Conservation (phyloP, 2,329 filamentous ascomycete species). For the Diplocarpon rosae region DNA sequence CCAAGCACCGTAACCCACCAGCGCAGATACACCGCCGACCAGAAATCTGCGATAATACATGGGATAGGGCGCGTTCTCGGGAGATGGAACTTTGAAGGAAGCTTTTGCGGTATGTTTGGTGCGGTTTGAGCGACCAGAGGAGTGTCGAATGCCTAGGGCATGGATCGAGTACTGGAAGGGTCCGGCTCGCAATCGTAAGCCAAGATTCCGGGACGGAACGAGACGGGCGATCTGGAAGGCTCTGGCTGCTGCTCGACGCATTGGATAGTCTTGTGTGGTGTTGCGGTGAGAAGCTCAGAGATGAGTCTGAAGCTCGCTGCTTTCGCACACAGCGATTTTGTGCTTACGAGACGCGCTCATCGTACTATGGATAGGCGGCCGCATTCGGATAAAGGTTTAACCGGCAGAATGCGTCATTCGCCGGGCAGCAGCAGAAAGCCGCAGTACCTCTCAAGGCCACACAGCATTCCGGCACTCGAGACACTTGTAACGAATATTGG, state of each 20-base stretch:
- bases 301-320: conserved; percentile 11
- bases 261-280: conserved; percentile 32
- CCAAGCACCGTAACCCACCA: conserved; percentile 64
- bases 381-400: background rate
- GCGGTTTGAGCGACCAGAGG: conserved; percentile 28
- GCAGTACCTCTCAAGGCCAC: too few species aligned
- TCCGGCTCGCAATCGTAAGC: conserved; percentile 37
- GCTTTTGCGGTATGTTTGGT: conserved; percentile 11
- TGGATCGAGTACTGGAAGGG: conserved; percentile 31
- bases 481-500: too few species aligned
- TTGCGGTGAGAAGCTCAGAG: conserved; percentile 7
- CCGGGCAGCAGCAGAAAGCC: conserved; percentile 3
- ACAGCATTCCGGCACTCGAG: too few species aligned
- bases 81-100: conserved; percentile 6
- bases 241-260: conserved; percentile 64
- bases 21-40: conserved; percentile 54
- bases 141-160: conserved; percentile 37
- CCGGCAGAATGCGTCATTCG: conserved; percentile 21
- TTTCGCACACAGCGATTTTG: too few species aligned
- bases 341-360: too few species aligned
- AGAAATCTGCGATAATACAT: conserved; percentile 66
- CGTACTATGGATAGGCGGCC: too few species aligned
- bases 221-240: conserved; percentile 59
- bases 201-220: conserved; percentile 48
- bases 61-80: conserved; percentile 33